phyloP scores from a whole-genome alignment of 2,329 filamentous ascomycete genomes.

The Pseudocercospora macadamiae region DNA sequence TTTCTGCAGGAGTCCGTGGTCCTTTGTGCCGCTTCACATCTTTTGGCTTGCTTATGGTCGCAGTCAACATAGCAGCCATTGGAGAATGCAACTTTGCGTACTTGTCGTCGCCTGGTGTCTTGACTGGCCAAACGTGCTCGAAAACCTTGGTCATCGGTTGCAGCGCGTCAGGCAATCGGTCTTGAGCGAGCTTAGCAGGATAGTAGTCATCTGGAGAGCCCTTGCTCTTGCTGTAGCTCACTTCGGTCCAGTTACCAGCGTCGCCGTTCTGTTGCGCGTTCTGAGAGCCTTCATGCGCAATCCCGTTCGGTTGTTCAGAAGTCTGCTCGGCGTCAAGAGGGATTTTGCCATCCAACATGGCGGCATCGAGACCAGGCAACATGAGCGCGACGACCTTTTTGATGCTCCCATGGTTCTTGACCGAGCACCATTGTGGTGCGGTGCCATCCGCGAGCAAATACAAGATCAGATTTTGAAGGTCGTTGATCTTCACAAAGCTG shows the following conservation, averaged over 20 bases:
- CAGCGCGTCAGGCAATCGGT: conserved; percentile 47
- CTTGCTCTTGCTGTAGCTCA: conserved; percentile 31
- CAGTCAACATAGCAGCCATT: conserved; percentile 78
- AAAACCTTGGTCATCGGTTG: conserved; percentile 80
- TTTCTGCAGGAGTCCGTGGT: conserved; percentile 64
- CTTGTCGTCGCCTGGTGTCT: conserved; percentile 82
- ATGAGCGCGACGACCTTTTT: conserved; percentile 84
- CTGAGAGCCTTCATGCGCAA: not conserved
- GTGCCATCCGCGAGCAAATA: conserved; percentile 65
- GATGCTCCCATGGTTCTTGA: conserved; percentile 59
- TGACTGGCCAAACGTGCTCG: conserved; percentile 84
- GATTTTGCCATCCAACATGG: conserved; percentile 75
- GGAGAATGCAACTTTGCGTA: conserved; percentile 83
- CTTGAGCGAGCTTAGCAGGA: conserved; percentile 46
- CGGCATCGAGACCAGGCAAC: conserved; percentile 87
- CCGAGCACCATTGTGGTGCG: conserved; percentile 65
- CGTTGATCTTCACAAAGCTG: conserved; percentile 59
- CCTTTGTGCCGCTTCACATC: conserved; percentile 66
- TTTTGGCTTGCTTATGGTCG: conserved; percentile 69
- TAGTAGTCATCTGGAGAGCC: conserved; percentile 54
- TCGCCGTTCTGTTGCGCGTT: conserved; percentile 17
- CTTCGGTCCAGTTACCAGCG: conserved; percentile 17
- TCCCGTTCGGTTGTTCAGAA: conserved; percentile 6
- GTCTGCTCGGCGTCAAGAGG: conserved; percentile 29
- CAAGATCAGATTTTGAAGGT: conserved; percentile 61